A percentile compares a stretch with the other conserved stretches of the same genome.
Evolutionary conservation across 2,329 filamentous ascomycete species (phyloP).

Genomic region (Scleromitrula shiraiana): DNA sequence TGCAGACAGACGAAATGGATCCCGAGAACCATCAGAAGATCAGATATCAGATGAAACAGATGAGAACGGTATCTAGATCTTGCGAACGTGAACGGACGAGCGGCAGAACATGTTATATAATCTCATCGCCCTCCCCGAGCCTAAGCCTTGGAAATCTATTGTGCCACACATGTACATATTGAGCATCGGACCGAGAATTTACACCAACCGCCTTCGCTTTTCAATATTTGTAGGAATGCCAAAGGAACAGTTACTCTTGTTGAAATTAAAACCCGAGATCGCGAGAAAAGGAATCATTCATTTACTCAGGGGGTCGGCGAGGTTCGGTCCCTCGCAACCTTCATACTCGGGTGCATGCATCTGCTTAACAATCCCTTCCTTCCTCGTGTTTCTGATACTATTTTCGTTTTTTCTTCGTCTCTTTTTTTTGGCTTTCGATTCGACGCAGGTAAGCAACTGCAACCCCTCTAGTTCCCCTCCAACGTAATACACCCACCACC

Average conservation of each 20-base stretch:
- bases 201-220: too few relatives aligned
- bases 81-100: neutral
- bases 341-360: neutral
- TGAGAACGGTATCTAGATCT: neutral
- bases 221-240: neutral
- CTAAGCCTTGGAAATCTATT: neutral
- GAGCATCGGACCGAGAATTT: conserved; percentile 1
- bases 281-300: neutral
- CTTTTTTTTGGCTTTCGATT: neutral
- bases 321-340: neutral
- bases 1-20: too few relatives aligned
- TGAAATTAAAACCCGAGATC: neutral
- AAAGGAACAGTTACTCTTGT: neutral
- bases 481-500: neutral
- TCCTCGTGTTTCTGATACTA: neutral
- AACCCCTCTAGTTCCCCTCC: neutral
- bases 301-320: neutral
- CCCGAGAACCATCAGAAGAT: neutral
- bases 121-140: neutral
- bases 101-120: neutral
- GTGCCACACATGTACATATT: neutral
- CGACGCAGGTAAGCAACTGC: conserved; percentile 2
- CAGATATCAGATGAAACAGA: neutral
- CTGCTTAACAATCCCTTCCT: neutral
- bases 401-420: neutral